Conservation (phyloP, 1,284 basidiomycete species). For the Kalmanozyma brasiliensis region DNA sequence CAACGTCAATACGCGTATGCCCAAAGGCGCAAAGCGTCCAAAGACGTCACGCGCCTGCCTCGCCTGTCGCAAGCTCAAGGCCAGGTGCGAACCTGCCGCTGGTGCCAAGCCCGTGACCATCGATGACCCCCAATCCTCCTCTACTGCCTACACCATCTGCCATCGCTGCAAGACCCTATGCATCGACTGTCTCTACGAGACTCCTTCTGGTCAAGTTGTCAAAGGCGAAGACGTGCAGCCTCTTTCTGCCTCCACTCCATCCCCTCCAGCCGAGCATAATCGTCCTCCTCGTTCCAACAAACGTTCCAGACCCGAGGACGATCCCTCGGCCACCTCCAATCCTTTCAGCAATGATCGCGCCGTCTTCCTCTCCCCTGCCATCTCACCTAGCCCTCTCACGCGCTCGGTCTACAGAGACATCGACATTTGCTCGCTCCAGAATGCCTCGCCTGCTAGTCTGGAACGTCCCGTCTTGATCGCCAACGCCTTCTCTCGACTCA, state of each 20-base stretch:
- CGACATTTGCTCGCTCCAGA: constrained; percentile 30
- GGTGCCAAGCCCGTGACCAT: constrained; percentile 4
- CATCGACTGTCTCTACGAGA: constrained; percentile 48
- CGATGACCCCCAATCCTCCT: constrained; percentile 21
- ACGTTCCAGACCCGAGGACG: constrained; percentile 18
- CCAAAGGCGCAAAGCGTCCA: constrained; percentile 50
- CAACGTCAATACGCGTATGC: constrained; percentile 47
- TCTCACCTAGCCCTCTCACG: constrained; percentile 31
- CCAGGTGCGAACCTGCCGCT: constrained; percentile 38
- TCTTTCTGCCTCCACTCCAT: constrained; percentile 6
- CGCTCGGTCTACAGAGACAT: constrained; percentile 37
- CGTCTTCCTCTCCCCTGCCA: constrained; percentile 34
- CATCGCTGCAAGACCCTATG: constrained; percentile 51
- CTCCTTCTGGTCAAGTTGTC: constrained; percentile 28
- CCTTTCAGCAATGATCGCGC: constrained; percentile 37
- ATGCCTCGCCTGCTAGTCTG: constrained; percentile 10
- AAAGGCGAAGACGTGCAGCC: constrained; percentile 27
- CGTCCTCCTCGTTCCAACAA: constrained; percentile 20
- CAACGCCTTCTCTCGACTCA: constrained; percentile 34
- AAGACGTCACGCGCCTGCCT: constrained; percentile 46
- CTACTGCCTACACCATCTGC: constrained; percentile 24
- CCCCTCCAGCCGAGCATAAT: constrained; percentile 22
- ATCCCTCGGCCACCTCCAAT: constrained; percentile 9
- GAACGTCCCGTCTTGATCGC: constrained; percentile 33
- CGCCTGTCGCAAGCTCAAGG: constrained; percentile 49